These are phyloP conservation scores for Colletotrichum camelliae DNA, from an alignment of 2,329 filamentous ascomycete genomes.

Conservation along the genomic window DNA sequence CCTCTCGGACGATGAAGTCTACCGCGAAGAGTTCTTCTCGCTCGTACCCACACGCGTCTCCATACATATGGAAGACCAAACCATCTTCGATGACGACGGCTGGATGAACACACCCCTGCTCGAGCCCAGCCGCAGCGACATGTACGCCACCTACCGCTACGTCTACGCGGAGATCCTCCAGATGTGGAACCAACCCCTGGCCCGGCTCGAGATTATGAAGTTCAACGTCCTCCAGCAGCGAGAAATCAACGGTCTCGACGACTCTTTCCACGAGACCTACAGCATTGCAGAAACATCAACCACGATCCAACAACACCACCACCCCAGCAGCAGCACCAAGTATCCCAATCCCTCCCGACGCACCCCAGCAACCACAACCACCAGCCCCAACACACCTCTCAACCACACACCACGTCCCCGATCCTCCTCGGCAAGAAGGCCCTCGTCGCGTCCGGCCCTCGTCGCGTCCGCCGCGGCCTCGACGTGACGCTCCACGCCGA, in stretches of 20 bases:
- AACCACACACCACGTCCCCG: slow-evolving; percentile 48
- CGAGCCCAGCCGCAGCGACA: slow-evolving; percentile 50
- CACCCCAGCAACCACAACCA: slow-evolving; percentile 21
- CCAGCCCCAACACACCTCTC: background rate
- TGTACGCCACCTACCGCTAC: slow-evolving; percentile 66
- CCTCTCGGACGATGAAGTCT: slow-evolving; percentile 58
- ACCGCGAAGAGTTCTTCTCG: slow-evolving; percentile 49
- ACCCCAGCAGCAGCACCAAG: slow-evolving; percentile 37
- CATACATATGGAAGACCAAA: slow-evolving; percentile 64
- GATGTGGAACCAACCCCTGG: slow-evolving; percentile 67
- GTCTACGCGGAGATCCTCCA: slow-evolving; percentile 73
- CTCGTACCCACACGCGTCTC: slow-evolving; percentile 57
- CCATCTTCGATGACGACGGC: slow-evolving; percentile 72
- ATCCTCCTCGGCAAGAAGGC: slow-evolving; percentile 63
- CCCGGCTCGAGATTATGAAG: slow-evolving; percentile 71
- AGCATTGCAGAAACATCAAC: slow-evolving; percentile 40
- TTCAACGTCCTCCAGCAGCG: slow-evolving; percentile 68
- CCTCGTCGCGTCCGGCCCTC: slow-evolving; percentile 55
- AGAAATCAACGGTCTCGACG: slow-evolving; percentile 30
- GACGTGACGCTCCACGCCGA: slow-evolving; percentile 66
- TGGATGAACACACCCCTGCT: slow-evolving; percentile 66
- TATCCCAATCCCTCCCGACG: slow-evolving; percentile 36
- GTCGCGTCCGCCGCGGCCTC: slow-evolving; percentile 59
- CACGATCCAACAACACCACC: slow-evolving; percentile 30
- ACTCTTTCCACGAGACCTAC: slow-evolving; percentile 39